Percentiles rank a stretch among this genome's conserved stretches.
phyloP scores from a whole-genome alignment of 805 yeast species.

The Cyberlindnera suaveolens region DNA sequence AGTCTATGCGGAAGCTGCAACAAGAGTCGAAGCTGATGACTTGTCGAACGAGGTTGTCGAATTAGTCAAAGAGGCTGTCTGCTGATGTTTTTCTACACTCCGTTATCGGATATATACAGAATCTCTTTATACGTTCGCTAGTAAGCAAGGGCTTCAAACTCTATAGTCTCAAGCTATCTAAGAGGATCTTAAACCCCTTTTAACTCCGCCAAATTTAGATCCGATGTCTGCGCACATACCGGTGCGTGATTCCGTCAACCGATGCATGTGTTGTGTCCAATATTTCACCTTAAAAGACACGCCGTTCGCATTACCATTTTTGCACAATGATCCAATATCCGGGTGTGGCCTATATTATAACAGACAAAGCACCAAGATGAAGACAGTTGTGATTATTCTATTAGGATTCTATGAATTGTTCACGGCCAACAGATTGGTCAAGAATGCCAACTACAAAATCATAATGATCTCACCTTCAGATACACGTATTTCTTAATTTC shows the following conservation, averaged over 20 bases:
- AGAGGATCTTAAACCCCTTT: too few species aligned
- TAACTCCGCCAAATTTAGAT: too few species aligned
- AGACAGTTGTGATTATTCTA: conserved; percentile 19
- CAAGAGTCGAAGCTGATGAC: conserved; percentile 39
- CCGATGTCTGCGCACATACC: too few species aligned
- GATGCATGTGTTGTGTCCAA: too few species aligned
- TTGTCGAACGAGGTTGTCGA: conserved; percentile 36
- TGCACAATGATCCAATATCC: too few species aligned
- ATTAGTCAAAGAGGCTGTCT: conserved; percentile 25
- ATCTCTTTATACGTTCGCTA: too few species aligned
- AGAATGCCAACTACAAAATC: conserved; percentile 4
- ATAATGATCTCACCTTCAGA: conserved; percentile 13
- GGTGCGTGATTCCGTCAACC: too few species aligned
- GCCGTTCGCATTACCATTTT: too few species aligned
- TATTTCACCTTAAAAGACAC: too few species aligned
- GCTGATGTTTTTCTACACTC: background rate
- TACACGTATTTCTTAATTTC: conserved; percentile 11
- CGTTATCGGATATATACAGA: too few species aligned
- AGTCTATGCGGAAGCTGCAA: conserved; percentile 84
- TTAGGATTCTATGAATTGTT: conserved; percentile 21
- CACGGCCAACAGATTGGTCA: conserved; percentile 15
- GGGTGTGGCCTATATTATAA: too few species aligned
- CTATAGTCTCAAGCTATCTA: background rate
- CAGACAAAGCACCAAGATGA: background rate
- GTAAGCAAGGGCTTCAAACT: too few species aligned